Base-by-base conservation (phyloP, 2,329 filamentous ascomycete species). In the Botrytis byssoidea region DNA sequence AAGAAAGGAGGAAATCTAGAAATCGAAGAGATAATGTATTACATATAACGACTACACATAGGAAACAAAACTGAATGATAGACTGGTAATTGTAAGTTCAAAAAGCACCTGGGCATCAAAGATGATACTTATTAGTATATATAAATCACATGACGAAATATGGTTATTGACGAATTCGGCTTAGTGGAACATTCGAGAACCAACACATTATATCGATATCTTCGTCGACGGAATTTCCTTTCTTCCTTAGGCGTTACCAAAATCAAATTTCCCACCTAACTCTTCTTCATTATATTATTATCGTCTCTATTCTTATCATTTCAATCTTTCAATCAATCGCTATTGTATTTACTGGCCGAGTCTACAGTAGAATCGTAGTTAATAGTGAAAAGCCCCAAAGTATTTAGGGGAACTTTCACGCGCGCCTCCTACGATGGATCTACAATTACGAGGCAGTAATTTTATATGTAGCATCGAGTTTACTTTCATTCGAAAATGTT, bases 1-100 rank as follows among this genome's bases (percentile, higher is more conserved):
- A 12, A 2, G 3, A 9, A 48, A 4, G 0, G 25, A 46, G 7
- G 1, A 22, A 4, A 22, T 9, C 8, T 0, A 46, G 44, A 22
- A 22, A 9, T 25, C 20, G 20, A 48, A 12, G 20, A 48, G 46
- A 48, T 48, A 22, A 22, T 48, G 4, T 48, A 48, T 48, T 7
- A n/a, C 4, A 14, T 6, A 51, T 51, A 14, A 14, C 4, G 5
- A 51, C 10, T n/a, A 51, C 12, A n/a, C 5, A n/a, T 14, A n/a
- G 4, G 4, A 51, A 51, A 25, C 4, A 51, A 51, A 25, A 35
- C 46, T 51, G 4, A 10, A 25, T 25, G 12, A 25, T 25, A 25
- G 46, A 25, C 4, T 12, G 10, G 14, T 12, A 25, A 25, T 51
- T 12, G 46, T 25, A 12, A 48, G 46, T 12, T n/a, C 48, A 51